These are phyloP conservation scores for Senecio squalidus DNA, from an alignment of 140 eudicot species.

Conservation along the genomic window DNA sequence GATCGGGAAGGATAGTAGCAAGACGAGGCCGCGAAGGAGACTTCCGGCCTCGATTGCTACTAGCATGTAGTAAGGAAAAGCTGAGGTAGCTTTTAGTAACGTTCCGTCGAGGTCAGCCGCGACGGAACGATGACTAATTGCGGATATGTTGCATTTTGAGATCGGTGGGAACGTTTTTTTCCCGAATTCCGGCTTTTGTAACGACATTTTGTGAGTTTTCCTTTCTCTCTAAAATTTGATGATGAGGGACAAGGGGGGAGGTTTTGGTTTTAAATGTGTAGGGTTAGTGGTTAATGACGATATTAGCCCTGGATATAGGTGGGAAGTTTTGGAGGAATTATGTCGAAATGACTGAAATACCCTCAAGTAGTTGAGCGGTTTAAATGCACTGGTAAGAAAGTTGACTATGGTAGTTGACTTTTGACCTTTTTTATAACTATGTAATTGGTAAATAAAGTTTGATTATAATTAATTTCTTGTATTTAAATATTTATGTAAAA, in stretches of 20 bases:
- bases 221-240: conserved; percentile 23
- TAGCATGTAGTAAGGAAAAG: conserved; percentile 97
- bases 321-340: conserved; percentile 26
- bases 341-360: conserved; percentile 8
- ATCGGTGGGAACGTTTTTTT: conserved; percentile 48
- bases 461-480: no score
- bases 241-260: conserved; percentile 21
- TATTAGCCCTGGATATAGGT: conserved; percentile 23
- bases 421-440: not conserved
- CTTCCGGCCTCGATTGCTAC: conserved; percentile 98
- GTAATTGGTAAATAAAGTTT: not conserved
- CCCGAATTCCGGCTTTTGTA: conserved; percentile 32
- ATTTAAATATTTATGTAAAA: no score
- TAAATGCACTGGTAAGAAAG: conserved; percentile 29
- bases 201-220: conserved; percentile 26
- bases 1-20: conserved; percentile 67
- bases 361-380: conserved; percentile 32
- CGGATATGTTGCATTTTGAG: conserved; percentile 54
- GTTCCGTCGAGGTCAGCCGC: conserved; percentile 99
- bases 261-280: conserved; percentile 36
- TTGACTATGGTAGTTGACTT: conserved; percentile 20
- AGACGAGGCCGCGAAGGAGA: conserved; percentile 68
- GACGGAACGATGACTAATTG: conserved; percentile 48
- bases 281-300: conserved; percentile 11
- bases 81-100: conserved; percentile 57